phyloP scores from a whole-genome alignment of 306 rosid genomes.

The Dalbergia cultrata region DNA sequence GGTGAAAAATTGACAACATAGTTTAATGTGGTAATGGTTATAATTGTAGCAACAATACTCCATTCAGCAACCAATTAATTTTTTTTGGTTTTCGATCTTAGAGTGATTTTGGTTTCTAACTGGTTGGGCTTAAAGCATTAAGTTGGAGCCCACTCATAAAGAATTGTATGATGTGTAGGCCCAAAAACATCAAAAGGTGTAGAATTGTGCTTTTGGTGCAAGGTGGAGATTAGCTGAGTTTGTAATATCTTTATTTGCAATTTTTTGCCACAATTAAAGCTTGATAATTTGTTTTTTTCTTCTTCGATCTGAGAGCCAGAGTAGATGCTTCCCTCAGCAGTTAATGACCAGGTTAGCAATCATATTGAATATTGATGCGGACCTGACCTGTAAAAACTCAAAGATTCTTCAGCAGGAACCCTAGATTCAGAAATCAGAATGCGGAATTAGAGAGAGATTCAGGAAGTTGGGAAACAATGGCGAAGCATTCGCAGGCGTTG shows the following conservation, averaged over 20 bases:
- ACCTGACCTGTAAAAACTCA: background rate
- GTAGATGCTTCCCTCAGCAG: background rate
- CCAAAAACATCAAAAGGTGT: too few species aligned
- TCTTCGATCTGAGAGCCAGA: background rate
- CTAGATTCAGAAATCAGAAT: conserved; percentile 18
- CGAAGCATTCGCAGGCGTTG: conserved; percentile 56
- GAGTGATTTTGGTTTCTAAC: background rate
- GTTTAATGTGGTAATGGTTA: too few species aligned
- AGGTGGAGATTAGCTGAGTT: too few species aligned
- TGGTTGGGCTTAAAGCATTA: background rate
- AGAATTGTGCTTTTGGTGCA: too few species aligned
- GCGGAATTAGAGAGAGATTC: background rate
- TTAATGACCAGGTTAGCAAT: background rate
- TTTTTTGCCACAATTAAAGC: too few species aligned
- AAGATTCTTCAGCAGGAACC: conserved; percentile 24
- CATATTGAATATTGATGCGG: too few species aligned
- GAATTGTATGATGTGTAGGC: background rate
- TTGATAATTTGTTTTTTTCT: too few species aligned
- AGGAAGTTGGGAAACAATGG: conserved; percentile 46
- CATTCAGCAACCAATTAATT: too few species aligned
- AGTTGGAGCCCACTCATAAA: background rate
- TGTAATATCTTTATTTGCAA: too few species aligned
- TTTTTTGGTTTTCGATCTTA: too few species aligned
- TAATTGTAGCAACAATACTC: too few species aligned
- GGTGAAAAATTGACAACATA: too few species aligned